Conservation (phyloP, 2,329 filamentous ascomycete genomes). For the Fusarium concolor region DNA sequence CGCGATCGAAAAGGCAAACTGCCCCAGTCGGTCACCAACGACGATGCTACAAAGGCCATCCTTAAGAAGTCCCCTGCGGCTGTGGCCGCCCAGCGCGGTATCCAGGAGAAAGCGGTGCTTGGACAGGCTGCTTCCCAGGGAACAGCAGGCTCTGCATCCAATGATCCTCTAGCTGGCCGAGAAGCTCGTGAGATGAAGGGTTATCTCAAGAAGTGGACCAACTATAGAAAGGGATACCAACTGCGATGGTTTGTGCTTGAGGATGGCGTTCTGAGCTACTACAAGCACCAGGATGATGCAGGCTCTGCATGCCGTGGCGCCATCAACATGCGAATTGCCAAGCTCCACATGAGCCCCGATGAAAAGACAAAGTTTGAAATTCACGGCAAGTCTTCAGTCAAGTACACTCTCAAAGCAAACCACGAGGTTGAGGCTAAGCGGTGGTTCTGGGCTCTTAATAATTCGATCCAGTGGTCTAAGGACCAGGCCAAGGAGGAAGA, state of each 20-base stretch:
- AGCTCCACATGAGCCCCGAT: constrained; percentile 93
- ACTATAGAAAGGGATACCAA: constrained; percentile 97
- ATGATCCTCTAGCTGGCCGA: constrained; percentile 76
- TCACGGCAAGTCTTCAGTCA: constrained; percentile 96
- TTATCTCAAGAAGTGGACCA: constrained; percentile 99
- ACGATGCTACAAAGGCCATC: constrained; percentile 88
- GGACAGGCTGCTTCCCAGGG: constrained; percentile 75
- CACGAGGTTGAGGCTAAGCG: constrained; percentile 98
- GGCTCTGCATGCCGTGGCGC: constrained; percentile 96
- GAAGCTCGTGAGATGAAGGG: constrained; percentile 98
- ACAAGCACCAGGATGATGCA: constrained; percentile 98
- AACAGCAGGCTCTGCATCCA: constrained; percentile 62
- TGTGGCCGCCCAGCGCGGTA: constrained; percentile 91
- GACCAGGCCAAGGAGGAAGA: constrained; percentile 95
- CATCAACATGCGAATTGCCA: constrained; percentile 98
- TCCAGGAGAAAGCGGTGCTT: constrained; percentile 96
- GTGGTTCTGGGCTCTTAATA: constrained; percentile 99
- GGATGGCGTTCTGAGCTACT: constrained; percentile 97
- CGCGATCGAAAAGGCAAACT: constrained; percentile 95
- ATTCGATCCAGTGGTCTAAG: constrained; percentile 98
- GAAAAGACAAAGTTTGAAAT: constrained; percentile 99
- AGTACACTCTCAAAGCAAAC: constrained; percentile 97
- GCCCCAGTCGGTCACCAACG: constrained; percentile 95
- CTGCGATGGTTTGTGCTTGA: constrained; percentile 97
- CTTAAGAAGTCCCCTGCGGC: constrained; percentile 95